A percentile compares a stretch with the other conserved stretches of the same genome.
Evolutionary conservation across 768 basidiomycete genomes (phyloP).

Genomic region (Boletus vinaceobasis): DNA sequence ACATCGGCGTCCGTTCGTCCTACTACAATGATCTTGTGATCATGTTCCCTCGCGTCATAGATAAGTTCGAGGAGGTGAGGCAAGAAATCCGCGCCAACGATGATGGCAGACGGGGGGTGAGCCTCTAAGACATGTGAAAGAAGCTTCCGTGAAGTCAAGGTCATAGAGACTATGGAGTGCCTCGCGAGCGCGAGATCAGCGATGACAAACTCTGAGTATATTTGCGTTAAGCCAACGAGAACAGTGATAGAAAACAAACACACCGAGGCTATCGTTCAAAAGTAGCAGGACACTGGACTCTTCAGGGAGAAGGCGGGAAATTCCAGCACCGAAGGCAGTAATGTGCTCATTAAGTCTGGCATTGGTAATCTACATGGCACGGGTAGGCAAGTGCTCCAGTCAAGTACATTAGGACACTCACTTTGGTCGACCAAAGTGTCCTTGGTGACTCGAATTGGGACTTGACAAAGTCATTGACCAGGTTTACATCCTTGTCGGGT

Average conservation of each 20-base stretch:
- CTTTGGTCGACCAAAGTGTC: slow-evolving; percentile 79
- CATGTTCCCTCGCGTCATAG: slow-evolving; percentile 53
- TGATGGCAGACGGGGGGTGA: slow-evolving; percentile 69
- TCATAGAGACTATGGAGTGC: slow-evolving; percentile 66
- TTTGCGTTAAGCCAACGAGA: not conserved
- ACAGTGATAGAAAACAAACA: slow-evolving; percentile 10
- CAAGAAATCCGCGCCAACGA: slow-evolving; percentile 65
- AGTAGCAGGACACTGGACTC: slow-evolving; percentile 72
- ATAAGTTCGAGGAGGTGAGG: slow-evolving; percentile 68
- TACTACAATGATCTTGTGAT: slow-evolving; percentile 66
- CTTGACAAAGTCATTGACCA: slow-evolving; percentile 64
- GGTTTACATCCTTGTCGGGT: slow-evolving; percentile 68
- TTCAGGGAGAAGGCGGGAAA: slow-evolving; percentile 52
- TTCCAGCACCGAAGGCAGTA: slow-evolving; percentile 70
- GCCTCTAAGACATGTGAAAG: slow-evolving; percentile 63
- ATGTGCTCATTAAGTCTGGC: slow-evolving; percentile 64
- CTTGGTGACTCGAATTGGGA: slow-evolving; percentile 63
- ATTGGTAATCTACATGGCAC: slow-evolving; percentile 64
- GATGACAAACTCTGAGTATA: slow-evolving; percentile 64
- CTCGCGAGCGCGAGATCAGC: slow-evolving; percentile 75
- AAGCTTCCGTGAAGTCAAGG: slow-evolving; percentile 54
- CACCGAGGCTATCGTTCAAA: slow-evolving; percentile 77
- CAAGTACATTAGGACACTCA: slow-evolving; percentile 28
- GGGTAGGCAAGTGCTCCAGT: not conserved
- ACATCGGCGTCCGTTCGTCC: slow-evolving; percentile 54